Conservation (phyloP, 805 yeast species). For the Metschnikowia baotianmanensis region DNA sequence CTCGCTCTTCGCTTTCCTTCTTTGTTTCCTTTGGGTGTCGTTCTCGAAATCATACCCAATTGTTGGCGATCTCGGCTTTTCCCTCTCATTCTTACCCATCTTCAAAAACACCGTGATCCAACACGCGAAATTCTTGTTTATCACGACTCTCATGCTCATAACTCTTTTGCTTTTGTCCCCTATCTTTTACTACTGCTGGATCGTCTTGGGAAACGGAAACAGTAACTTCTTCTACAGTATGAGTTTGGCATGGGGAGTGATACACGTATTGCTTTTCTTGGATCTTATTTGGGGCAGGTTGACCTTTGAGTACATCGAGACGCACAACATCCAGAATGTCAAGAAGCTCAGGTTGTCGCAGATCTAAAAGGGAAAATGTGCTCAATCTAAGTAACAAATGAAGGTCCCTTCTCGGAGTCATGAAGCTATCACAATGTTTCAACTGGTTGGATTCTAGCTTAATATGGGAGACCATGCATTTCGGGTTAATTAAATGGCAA, state of each 20-base stretch:
- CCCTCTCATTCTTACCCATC: constrained; percentile 36
- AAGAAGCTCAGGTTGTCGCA: constrained; percentile 47
- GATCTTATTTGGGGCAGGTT: constrained; percentile 84
- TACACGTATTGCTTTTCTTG: constrained; percentile 62
- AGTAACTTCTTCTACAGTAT: constrained; percentile 96
- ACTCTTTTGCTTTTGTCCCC: constrained; percentile 70
- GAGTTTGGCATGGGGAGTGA: constrained; percentile 73
- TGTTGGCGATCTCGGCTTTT: constrained; percentile 65
- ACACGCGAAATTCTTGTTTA: constrained; percentile 45
- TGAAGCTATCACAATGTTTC: no score
- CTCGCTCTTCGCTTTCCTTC: constrained; percentile 55
- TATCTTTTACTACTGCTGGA: constrained; percentile 91
- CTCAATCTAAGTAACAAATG: no score
- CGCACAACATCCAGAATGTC: constrained; percentile 36
- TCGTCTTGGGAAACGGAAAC: constrained; percentile 89
- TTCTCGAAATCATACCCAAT: constrained; percentile 86
- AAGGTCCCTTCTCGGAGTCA: no score
- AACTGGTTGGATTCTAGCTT: no score
- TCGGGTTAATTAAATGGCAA: no score
- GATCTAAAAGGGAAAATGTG: no score
- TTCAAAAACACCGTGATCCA: constrained; percentile 49
- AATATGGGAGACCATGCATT: no score
- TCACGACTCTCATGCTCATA: constrained; percentile 46
- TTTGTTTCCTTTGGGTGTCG: constrained; percentile 44
- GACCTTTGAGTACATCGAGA: constrained; percentile 55